These are phyloP conservation scores for Ustilago xerochloae DNA, from an alignment of 1,284 basidiomycete species.

Conservation along the genomic window DNA sequence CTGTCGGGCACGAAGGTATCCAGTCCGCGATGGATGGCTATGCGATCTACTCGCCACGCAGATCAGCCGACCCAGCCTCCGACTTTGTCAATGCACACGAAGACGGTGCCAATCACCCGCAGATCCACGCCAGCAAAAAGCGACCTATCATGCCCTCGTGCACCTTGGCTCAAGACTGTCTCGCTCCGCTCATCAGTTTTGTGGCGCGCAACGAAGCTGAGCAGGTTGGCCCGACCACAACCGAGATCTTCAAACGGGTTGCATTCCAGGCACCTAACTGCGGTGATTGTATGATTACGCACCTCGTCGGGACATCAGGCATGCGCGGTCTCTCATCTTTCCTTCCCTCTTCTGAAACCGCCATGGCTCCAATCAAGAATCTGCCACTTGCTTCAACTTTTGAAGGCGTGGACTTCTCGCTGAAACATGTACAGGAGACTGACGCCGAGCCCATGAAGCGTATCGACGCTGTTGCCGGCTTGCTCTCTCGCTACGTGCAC, in stretches of 20 bases:
- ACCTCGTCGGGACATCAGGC: constrained; percentile 16
- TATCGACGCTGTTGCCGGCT: background rate
- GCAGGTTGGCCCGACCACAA: background rate
- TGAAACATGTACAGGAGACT: background rate
- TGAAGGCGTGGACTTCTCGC: constrained; percentile 6
- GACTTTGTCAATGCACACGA: background rate
- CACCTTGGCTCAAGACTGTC: constrained; percentile 5
- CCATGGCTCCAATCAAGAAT: background rate
- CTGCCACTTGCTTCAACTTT: constrained; percentile 8
- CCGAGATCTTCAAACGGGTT: constrained; percentile 3
- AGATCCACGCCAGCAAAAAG: constrained; percentile 3
- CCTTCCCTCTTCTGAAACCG: constrained; percentile 4
- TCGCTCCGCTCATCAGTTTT: background rate
- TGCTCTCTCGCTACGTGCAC: constrained; percentile 26
- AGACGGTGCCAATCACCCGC: background rate
- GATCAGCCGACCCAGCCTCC: background rate
- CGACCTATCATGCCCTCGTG: background rate
- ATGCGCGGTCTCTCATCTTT: constrained; percentile 19
- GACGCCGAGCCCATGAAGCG: background rate
- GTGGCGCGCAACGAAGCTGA: background rate
- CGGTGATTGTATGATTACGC: constrained; percentile 22
- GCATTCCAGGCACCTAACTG: constrained; percentile 5
- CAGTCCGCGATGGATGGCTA: constrained; percentile 20
- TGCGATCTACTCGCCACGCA: constrained; percentile 2
- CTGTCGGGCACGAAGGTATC: constrained; percentile 1